phyloP scores from a whole-genome alignment of 352 stramenopile genomes.

The Pythium pyrilobum region DNA sequence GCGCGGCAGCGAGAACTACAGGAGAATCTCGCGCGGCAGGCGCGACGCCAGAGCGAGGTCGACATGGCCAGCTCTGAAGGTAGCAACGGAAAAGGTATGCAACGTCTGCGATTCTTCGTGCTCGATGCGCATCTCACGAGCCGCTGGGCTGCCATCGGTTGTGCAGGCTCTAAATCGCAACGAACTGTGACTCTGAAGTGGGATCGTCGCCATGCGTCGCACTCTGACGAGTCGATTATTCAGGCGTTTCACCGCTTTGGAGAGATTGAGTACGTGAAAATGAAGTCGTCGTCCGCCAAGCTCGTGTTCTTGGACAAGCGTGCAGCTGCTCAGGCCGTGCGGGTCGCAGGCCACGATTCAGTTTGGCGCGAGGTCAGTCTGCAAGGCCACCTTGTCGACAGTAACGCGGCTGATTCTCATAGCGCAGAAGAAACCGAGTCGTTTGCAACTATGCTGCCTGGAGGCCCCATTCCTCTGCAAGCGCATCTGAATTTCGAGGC shows the following conservation, averaged over 20 bases:
- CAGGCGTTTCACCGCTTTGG: slow-evolving; percentile 50
- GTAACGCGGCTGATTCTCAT: slow-evolving; percentile 23
- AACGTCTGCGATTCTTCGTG: not conserved
- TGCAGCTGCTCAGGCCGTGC: slow-evolving; percentile 51
- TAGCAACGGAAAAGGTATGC: not conserved
- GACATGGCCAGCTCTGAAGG: slow-evolving; percentile 16
- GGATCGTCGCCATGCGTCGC: slow-evolving; percentile 57
- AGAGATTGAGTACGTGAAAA: slow-evolving; percentile 58
- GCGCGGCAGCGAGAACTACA: slow-evolving; percentile 52
- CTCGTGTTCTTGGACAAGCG: slow-evolving; percentile 45
- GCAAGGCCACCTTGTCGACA: slow-evolving; percentile 67
- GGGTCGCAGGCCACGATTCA: slow-evolving; percentile 62
- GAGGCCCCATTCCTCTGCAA: slow-evolving; percentile 39
- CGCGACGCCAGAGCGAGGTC: slow-evolving; percentile 29
- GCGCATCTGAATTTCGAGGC: slow-evolving; percentile 56
- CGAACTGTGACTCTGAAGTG: slow-evolving; percentile 78
- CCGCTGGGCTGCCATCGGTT: no score
- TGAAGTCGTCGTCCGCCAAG: slow-evolving; percentile 66
- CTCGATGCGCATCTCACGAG: no score
- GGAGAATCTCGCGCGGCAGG: slow-evolving; percentile 38
- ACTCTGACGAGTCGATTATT: slow-evolving; percentile 74
- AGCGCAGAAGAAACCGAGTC: not conserved
- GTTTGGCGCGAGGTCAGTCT: slow-evolving; percentile 71
- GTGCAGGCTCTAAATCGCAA: slow-evolving; percentile 40
- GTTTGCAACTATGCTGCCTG: slow-evolving; percentile 22